Conservation (phyloP, 1,284 basidiomycete species). For the Waitea zeae region DNA sequence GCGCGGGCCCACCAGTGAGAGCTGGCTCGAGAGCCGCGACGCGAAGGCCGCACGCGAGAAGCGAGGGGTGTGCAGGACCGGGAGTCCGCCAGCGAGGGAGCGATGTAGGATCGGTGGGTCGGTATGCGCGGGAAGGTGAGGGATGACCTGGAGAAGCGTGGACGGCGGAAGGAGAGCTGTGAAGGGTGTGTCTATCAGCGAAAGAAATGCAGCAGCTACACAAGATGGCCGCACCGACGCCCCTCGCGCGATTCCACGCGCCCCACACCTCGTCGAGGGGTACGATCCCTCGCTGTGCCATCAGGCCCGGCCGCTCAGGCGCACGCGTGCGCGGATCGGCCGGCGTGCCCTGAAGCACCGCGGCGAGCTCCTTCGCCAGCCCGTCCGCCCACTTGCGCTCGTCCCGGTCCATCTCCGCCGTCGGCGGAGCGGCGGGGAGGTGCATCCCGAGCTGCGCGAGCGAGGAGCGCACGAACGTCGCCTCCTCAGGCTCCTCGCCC, state of each 20-base stretch:
- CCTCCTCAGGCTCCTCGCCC: constrained; percentile 53
- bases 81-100: constrained; percentile 55
- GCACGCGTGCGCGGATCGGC: constrained; percentile 12
- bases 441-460: constrained; percentile 79
- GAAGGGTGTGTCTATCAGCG: constrained; percentile 1
- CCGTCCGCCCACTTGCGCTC: constrained; percentile 70
- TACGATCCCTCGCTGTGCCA: constrained; percentile 62
- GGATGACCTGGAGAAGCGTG: constrained; percentile 61
- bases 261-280: constrained; percentile 95
- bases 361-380: constrained; percentile 71
- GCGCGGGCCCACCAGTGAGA: constrained; percentile 23
- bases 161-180: constrained; percentile 75
- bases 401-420: constrained; percentile 78
- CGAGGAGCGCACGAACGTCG: constrained; percentile 75
- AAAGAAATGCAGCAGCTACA: background rate
- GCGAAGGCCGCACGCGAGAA: constrained; percentile 54
- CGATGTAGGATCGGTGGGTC: constrained; percentile 51
- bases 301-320: constrained; percentile 28
- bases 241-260: constrained; percentile 90
- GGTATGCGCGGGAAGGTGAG: constrained; percentile 52
- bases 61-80: constrained; percentile 71
- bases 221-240: constrained; percentile 52
- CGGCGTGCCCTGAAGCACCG: constrained; percentile 42
- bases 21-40: constrained; percentile 35
- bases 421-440: constrained; percentile 64